Conservation (phyloP, 1,284 basidiomycete species). For the Xanthoconium separans region DNA sequence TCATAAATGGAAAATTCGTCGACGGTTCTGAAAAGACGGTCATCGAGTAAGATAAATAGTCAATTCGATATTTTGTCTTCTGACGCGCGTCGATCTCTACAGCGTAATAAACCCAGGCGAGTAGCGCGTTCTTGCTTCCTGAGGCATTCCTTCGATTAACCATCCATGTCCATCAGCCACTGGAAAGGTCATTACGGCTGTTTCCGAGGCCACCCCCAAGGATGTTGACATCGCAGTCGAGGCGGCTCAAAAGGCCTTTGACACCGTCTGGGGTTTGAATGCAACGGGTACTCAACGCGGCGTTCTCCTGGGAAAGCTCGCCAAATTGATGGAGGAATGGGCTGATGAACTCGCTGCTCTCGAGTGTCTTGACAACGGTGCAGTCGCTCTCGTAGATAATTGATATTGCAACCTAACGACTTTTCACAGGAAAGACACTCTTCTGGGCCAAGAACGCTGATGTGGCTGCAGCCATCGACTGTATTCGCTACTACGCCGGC, state of each 20-base stretch:
- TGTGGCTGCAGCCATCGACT: slow-evolving; percentile 63
- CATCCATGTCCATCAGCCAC: slow-evolving; percentile 44
- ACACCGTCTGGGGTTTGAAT: slow-evolving; percentile 58
- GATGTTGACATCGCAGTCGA: slow-evolving; percentile 80
- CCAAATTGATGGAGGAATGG: slow-evolving; percentile 58
- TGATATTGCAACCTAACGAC: not conserved
- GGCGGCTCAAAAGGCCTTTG: slow-evolving; percentile 74
- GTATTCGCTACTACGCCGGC: slow-evolving; percentile 73
- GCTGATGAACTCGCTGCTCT: slow-evolving; percentile 60
- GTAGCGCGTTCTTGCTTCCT: slow-evolving; percentile 3
- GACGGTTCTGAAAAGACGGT: slow-evolving; percentile 64
- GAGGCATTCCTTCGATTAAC: not conserved
- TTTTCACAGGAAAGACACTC: slow-evolving; percentile 66
- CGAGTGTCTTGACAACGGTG: slow-evolving; percentile 55
- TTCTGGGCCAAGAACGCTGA: slow-evolving; percentile 72
- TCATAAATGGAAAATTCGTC: slow-evolving; percentile 80
- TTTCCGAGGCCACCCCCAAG: slow-evolving; percentile 65
- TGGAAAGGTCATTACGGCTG: slow-evolving; percentile 66
- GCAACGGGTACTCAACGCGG: slow-evolving; percentile 52
- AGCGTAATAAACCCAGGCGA: slow-evolving; percentile 76
- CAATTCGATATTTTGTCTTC: not conserved
- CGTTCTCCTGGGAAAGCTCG: slow-evolving; percentile 52
- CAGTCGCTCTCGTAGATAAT: not conserved
- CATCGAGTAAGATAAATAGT: slow-evolving; percentile 57
- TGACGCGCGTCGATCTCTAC: slow-evolving; percentile 2